These are phyloP conservation scores for Bjerkandera adusta DNA, from an alignment of 1,284 basidiomycete genomes.

Conservation along the genomic window DNA sequence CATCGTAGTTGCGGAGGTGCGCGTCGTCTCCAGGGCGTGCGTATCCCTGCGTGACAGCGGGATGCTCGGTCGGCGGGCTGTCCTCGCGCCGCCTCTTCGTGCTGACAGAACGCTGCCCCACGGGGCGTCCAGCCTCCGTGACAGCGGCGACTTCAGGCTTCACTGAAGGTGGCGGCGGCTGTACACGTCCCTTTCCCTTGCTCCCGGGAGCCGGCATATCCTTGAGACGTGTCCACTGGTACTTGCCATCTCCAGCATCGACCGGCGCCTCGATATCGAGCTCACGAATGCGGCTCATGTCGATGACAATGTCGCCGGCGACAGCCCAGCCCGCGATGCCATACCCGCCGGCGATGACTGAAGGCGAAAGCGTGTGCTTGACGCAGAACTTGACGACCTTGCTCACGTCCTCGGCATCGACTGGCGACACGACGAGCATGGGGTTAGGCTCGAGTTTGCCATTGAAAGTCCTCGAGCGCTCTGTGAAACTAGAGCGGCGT, in stretches of 20 bases:
- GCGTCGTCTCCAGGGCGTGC: constrained; percentile 10
- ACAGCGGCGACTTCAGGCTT: constrained; percentile 10
- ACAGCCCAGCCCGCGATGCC: constrained; percentile 88
- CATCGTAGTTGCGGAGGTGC: constrained; percentile 42
- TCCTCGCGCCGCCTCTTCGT: constrained; percentile 56
- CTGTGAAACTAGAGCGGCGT: constrained; percentile 50
- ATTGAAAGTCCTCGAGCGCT: constrained; percentile 72
- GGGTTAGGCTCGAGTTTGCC: constrained; percentile 65
- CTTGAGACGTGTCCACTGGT: constrained; percentile 55
- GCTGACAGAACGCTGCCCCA: constrained; percentile 5
- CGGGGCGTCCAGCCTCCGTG: neutral
- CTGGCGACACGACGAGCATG: constrained; percentile 62
- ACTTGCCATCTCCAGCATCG: constrained; percentile 31
- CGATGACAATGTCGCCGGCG: constrained; percentile 80
- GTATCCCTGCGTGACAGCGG: no score
- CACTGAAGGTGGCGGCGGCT: neutral
- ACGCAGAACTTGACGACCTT: constrained; percentile 67
- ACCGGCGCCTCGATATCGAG: constrained; percentile 64
- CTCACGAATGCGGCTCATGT: constrained; percentile 66
- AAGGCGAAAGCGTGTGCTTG: constrained; percentile 67
- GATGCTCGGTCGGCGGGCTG: constrained; percentile 35
- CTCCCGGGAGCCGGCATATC: constrained; percentile 50
- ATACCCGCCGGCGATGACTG: constrained; percentile 87
- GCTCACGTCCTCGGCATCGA: constrained; percentile 75
- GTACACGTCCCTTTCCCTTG: constrained; percentile 36